A percentile compares a stretch with the other conserved stretches of the same genome.
These are phyloP conservation scores for Trichosporon faecale DNA, from an alignment of 1,284 basidiomycete species.

Conservation along the genomic window DNA sequence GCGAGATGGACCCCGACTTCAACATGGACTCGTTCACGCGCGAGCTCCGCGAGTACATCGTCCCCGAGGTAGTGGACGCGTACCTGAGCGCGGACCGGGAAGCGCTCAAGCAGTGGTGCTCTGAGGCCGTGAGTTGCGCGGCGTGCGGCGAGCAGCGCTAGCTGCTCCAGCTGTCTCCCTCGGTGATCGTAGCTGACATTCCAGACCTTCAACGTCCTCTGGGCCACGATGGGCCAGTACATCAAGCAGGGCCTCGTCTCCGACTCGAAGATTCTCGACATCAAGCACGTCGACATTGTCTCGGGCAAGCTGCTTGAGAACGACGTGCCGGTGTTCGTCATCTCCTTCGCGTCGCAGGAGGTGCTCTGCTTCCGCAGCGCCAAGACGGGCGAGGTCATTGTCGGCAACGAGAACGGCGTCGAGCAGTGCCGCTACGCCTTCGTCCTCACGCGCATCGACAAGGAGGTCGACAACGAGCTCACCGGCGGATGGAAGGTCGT, in stretches of 20 bases:
- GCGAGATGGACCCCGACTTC: constrained; percentile 80
- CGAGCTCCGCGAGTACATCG: constrained; percentile 92
- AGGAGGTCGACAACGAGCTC: constrained; percentile 82
- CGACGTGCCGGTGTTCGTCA: constrained; percentile 82
- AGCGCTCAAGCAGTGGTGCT: constrained; percentile 84
- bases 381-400: constrained; percentile 76
- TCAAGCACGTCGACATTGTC: constrained; percentile 83
- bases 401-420: constrained; percentile 83
- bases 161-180: background rate
- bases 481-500: constrained; percentile 98
- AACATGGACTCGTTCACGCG: constrained; percentile 80
- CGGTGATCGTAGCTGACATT: background rate
- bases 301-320: constrained; percentile 82
- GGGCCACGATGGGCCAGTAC: constrained; percentile 96
- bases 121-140: constrained; percentile 77
- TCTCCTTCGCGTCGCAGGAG: constrained; percentile 92
- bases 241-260: constrained; percentile 82
- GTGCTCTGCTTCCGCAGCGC: constrained; percentile 86
- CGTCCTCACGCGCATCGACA: constrained; percentile 81
- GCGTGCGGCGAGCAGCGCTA: background rate
- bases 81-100: constrained; percentile 87
- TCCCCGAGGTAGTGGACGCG: constrained; percentile 95
- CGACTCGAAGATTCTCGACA: constrained; percentile 88
- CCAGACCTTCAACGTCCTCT: constrained; percentile 91
- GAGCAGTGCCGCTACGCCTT: constrained; percentile 92